phyloP scores from a whole-genome alignment of 345 rosid genomes.

The Orychophragmus violaceus region DNA sequence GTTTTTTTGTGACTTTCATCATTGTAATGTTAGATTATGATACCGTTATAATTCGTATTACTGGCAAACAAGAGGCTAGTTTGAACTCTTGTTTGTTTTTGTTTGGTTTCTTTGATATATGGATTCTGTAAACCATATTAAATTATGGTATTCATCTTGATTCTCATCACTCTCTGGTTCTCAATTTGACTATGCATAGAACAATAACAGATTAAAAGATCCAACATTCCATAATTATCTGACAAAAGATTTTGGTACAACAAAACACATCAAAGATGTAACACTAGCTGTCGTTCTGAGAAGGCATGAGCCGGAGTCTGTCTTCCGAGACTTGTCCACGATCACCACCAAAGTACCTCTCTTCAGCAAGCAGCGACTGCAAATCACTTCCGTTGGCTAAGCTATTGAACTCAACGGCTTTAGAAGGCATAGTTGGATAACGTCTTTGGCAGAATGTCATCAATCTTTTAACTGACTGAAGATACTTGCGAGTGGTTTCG shows the following conservation, averaged over 20 bases:
- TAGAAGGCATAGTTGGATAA: constrained; percentile 85
- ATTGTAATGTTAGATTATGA: neutral
- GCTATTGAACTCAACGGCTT: constrained; percentile 97
- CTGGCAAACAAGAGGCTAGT: too few relatives aligned
- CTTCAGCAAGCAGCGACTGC: constrained; percentile 82
- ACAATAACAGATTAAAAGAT: constrained; percentile 11
- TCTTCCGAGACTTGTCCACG: constrained; percentile 43
- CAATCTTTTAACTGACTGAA: constrained; percentile 85
- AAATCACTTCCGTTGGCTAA: constrained; percentile 92
- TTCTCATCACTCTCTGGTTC: too few relatives aligned
- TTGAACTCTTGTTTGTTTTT: too few relatives aligned
- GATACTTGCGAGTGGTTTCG: constrained; percentile 93
- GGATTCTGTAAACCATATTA: too few relatives aligned
- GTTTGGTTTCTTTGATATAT: too few relatives aligned
- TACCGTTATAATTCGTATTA: too few relatives aligned
- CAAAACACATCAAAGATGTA: neutral
- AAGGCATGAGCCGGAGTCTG: constrained; percentile 65
- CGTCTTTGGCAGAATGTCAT: constrained; percentile 97
- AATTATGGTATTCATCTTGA: too few relatives aligned
- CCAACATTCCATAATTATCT: neutral
- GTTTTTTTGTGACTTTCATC: neutral
- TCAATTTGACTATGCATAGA: too few relatives aligned
- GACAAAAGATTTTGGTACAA: neutral
- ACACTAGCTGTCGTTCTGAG: constrained; percentile 47
- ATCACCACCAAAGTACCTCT: constrained; percentile 39